Evolutionary conservation across 2,329 filamentous ascomycete species (phyloP).

Genomic region (Cladosporium sp.): DNA sequence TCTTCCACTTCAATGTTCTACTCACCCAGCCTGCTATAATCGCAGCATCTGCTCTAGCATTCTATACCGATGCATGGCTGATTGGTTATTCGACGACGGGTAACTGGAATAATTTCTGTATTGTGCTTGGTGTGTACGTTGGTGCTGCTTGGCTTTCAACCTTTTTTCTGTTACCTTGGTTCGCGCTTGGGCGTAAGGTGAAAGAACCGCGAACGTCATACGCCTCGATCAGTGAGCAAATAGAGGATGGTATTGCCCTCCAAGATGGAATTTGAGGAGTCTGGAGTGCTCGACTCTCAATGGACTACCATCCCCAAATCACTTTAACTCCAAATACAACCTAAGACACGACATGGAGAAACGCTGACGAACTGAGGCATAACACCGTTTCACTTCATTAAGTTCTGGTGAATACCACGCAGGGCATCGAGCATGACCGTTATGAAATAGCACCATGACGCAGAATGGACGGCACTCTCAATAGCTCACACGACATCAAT

Average conservation of each 20-base stretch:
- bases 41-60: background rate
- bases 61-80: background rate
- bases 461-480: background rate
- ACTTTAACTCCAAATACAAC: too few relatives aligned
- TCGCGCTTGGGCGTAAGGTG: background rate
- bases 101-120: background rate
- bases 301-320: too few relatives aligned
- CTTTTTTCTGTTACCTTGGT: background rate
- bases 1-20: background rate
- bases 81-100: conserved; percentile 2
- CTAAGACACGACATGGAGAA: too few relatives aligned
- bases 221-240: background rate
- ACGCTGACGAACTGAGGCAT: too few relatives aligned
- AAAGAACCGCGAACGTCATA: background rate
- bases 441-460: background rate
- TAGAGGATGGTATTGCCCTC: background rate
- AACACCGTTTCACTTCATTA: too few relatives aligned
- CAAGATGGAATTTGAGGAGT: too few relatives aligned
- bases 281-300: too few relatives aligned
- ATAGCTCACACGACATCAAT: background rate
- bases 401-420: background rate
- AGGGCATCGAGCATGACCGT: background rate
- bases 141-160: conserved; percentile 1
- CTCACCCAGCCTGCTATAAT: conserved; percentile 1
- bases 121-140: background rate